Base-by-base conservation (phyloP, 805 yeast species). In the Pichia rugopelliculosa region DNA sequence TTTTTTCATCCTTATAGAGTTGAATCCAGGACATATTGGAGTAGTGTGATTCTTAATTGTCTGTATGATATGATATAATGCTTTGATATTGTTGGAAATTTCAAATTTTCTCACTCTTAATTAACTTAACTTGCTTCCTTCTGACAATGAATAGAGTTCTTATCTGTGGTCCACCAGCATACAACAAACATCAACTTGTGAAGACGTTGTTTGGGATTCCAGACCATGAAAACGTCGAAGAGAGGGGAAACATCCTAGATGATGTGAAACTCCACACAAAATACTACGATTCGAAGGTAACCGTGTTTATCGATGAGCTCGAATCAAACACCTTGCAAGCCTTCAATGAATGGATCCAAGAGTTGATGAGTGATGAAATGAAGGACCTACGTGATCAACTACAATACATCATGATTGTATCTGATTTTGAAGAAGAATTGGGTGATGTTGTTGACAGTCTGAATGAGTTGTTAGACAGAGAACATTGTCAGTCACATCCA, bases 331-430 rank as follows among this genome's bases (percentile, higher is more conserved):
- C 70, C 6, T 20, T 30, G 9, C 34, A 37, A 24, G 44, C 34
- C 6, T 46, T 47, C 34, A 23, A 24, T 6, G 45, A 54, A 3
- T 76, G 80, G 77, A 48, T 49, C 36, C 42, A 53, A 0, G 79
- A 76, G 49, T 70, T 77, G 48, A 13, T 39, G 10, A 45, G 60
- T 1, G 62, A 55, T 0, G 78, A 74, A 36, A 64, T 59, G 48
- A 54, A 49, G 22, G 80, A 75, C 45, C 56, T 77, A 30, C 59
- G 81, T 23, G 75, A 71, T 20, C 72, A 58, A 1, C 38, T 77
- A 3, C 74, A 71, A 39, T 26, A 36, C 4, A 18, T 46, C 9
- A n/a, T 46, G 2, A 8, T 34, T 24, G n/a, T 33, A 6, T 6
- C 5, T 18, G 34, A 36, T 12, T 22, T 27, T 12, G 25, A 9